Evolutionary conservation across 305 asterid genomes (phyloP), one percentile per base, ranked within the genome.

Genomic region (Solanum aculeatissimum): DNA sequence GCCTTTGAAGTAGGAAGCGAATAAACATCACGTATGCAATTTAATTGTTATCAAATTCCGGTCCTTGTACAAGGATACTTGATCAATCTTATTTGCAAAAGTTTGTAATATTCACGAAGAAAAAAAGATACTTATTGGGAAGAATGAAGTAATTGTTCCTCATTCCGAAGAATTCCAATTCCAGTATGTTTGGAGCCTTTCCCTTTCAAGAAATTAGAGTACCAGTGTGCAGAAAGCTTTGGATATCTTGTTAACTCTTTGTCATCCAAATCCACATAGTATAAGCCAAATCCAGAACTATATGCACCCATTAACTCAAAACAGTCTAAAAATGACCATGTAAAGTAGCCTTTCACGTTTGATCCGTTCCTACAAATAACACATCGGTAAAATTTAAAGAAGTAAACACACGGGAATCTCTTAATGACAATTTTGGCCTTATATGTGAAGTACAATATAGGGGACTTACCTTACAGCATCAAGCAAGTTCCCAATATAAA

Each of bases 381-480:
- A 4, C 4, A 9, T 57, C 15, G 21, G 32, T 58, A 21, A 58
- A 58, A 14, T 51, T 2, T 49, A 4, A 49, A 7, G 2, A 62
- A 25, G 18, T 25, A 25, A 62, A 62, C 1, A 62, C 15, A 25
- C 0, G 6, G 7, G 14, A 16, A 63, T 27, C 9, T 14, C 71
- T 13, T 4, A 1, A 15, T 14, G 14, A 14, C 7, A 51, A 51
- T 51, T 14, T 51, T 14, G 19, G 15, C n/a, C n/a, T 51, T 16
- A 53, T 16, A 15, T 53, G 6, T 53, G 57, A 53, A 53, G n/a
- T 53, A 77, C 11, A 43, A 77, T 3, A 77, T 2, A 2, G 18
- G 45, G 19, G 45, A 9, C 45, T 83, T 86, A 92, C 94, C 93
- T 90, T 81, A 92, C 75, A 18, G 92, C 92, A 82, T 89, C 92